Conservation (phyloP, 2,329 filamentous ascomycete genomes). For the Aspergillus sp. region DNA sequence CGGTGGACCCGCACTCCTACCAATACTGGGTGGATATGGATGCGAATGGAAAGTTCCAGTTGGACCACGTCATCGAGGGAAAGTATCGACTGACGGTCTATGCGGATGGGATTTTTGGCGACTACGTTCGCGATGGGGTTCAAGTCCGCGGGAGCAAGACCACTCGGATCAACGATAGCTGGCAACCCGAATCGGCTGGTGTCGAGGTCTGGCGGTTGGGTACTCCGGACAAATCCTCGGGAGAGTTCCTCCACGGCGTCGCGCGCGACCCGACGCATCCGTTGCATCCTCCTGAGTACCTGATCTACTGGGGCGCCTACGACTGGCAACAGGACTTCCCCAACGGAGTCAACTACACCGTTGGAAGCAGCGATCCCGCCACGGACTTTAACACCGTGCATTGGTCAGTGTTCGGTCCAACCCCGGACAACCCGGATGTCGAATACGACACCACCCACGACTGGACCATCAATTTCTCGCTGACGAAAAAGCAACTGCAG, state of each 20-base stretch:
- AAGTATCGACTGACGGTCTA: slow-evolving; percentile 63
- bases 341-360: slow-evolving; percentile 55
- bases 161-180: slow-evolving; percentile 40
- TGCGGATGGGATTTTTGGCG: slow-evolving; percentile 60
- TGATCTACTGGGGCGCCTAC: slow-evolving; percentile 60
- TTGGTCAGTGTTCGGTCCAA: slow-evolving; percentile 60
- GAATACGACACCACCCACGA: slow-evolving; percentile 47
- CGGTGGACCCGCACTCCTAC: slow-evolving; percentile 52
- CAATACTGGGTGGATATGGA: slow-evolving; percentile 62
- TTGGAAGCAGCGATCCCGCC: slow-evolving; percentile 51
- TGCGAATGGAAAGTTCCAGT: slow-evolving; percentile 47
- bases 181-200: slow-evolving; percentile 56
- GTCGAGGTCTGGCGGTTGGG: slow-evolving; percentile 62
- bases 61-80: slow-evolving; percentile 55
- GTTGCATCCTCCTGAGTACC: slow-evolving; percentile 55
- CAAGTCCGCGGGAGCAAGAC: slow-evolving; percentile 43
- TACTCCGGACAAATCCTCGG: slow-evolving; percentile 59
- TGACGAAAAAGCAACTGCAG: slow-evolving; percentile 42
- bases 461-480: slow-evolving; percentile 57
- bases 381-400: slow-evolving; percentile 63
- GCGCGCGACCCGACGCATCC: slow-evolving; percentile 48
- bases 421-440: slow-evolving; percentile 40
- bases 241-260: slow-evolving; percentile 60
- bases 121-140: slow-evolving; percentile 55
- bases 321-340: slow-evolving; percentile 62